These are phyloP conservation scores for Casuarina glauca DNA, from an alignment of 306 rosid genomes.

Conservation along the genomic window DNA sequence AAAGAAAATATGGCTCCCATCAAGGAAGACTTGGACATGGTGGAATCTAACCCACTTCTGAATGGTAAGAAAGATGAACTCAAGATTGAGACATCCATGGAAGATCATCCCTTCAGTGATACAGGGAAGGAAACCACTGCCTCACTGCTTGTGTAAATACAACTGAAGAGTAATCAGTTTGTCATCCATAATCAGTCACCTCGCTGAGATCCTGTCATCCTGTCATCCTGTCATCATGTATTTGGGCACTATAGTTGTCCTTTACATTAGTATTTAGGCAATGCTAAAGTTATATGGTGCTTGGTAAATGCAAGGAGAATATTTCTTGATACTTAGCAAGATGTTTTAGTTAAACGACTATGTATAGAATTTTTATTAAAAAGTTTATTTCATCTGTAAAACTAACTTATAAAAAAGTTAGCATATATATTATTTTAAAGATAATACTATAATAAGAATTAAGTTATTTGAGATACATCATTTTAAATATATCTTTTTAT, in stretches of 20 bases:
- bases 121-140: slow-evolving; percentile 37
- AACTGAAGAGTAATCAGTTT: neutral
- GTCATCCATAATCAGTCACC: slow-evolving; percentile 11
- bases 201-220: neutral
- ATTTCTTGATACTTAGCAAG: neutral
- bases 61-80: slow-evolving; percentile 35
- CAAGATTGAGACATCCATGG: slow-evolving; percentile 24
- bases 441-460: too few species aligned
- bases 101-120: slow-evolving; percentile 66
- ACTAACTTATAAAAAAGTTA: too few species aligned
- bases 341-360: too few species aligned
- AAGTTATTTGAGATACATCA: too few species aligned
- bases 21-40: slow-evolving; percentile 49
- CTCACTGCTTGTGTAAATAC: slow-evolving; percentile 41
- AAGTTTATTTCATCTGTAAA: too few species aligned
- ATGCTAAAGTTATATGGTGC: neutral
- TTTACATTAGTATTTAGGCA: neutral
- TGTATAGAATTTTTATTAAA: too few species aligned
- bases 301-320: neutral
- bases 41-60: slow-evolving; percentile 53
- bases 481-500: too few species aligned
- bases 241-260: slow-evolving; percentile 2
- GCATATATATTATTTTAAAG: too few species aligned
- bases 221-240: neutral
- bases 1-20: slow-evolving; percentile 64